A percentile compares a stretch with the other conserved stretches of the same genome.
phyloP scores from a whole-genome alignment of 2,329 filamentous ascomycete species.

The Talaromyces atroroseus region DNA sequence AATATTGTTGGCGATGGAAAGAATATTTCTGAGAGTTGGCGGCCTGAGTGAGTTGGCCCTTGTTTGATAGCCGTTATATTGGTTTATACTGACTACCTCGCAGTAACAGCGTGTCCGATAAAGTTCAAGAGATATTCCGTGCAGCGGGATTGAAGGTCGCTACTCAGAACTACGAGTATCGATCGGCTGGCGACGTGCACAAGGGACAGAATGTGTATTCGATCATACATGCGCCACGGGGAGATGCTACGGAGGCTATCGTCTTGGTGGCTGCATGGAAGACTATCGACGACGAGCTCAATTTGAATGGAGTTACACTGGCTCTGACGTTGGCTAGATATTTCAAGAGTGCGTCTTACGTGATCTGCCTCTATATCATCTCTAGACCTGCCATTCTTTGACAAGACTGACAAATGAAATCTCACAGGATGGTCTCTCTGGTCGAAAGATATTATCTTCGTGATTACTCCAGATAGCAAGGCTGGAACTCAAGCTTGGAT shows the following conservation, averaged over 20 bases:
- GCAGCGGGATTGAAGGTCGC: constrained; percentile 81
- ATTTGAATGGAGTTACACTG: constrained; percentile 80
- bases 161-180: constrained; percentile 81
- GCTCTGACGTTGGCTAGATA: constrained; percentile 84
- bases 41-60: constrained; percentile 9
- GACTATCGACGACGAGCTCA: constrained; percentile 71
- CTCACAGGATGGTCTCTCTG: constrained; percentile 79
- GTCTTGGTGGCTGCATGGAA: constrained; percentile 86
- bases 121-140: constrained; percentile 68
- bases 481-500: constrained; percentile 95
- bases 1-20: constrained; percentile 13
- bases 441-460: constrained; percentile 96
- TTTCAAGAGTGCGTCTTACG: constrained; percentile 65
- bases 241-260: constrained; percentile 94
- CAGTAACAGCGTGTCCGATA: constrained; percentile 53
- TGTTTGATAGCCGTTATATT: neutral
- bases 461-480: constrained; percentile 82
- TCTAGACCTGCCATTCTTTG: neutral
- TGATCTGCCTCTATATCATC: neutral
- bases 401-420: constrained; percentile 13
- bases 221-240: constrained; percentile 84
- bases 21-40: constrained; percentile 26
- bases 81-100: constrained; percentile 12
- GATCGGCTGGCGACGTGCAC: constrained; percentile 66
- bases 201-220: constrained; percentile 88